These are phyloP conservation scores for Decorospora gaudefroyi DNA, from an alignment of 2,329 filamentous ascomycete species.

Conservation along the genomic window DNA sequence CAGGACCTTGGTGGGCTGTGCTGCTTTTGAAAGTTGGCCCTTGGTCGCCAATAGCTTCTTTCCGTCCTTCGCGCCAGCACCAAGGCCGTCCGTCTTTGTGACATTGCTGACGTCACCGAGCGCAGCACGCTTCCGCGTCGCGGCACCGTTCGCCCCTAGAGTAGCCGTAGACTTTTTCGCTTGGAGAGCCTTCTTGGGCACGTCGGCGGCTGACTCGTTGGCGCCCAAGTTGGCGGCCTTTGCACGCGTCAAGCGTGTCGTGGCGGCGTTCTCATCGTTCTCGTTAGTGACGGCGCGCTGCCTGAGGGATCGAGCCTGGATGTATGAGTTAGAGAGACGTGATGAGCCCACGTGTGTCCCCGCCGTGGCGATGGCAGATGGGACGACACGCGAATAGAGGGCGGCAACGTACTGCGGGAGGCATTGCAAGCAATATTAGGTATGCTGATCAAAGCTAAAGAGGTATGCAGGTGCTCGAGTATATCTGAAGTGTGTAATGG, in stretches of 20 bases:
- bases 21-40: slow-evolving; percentile 75
- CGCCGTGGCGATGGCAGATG: slow-evolving; percentile 14
- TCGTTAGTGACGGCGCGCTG: slow-evolving; percentile 82
- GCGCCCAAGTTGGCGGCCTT: slow-evolving; percentile 74
- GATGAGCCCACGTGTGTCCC: slow-evolving; percentile 7
- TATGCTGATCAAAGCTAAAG: slow-evolving; percentile 45
- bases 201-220: slow-evolving; percentile 61
- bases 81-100: slow-evolving; percentile 67
- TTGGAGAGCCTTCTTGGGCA: slow-evolving; percentile 55
- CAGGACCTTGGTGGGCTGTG: slow-evolving; percentile 79
- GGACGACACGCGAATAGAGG: slow-evolving; percentile 13
- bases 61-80: slow-evolving; percentile 53
- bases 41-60: slow-evolving; percentile 72
- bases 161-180: slow-evolving; percentile 52
- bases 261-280: slow-evolving; percentile 84
- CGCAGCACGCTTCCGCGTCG: slow-evolving; percentile 74
- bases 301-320: slow-evolving; percentile 70
- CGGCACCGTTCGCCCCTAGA: slow-evolving; percentile 49
- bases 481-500: slow-evolving; percentile 33
- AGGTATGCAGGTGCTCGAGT: slow-evolving; percentile 27
- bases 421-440: slow-evolving; percentile 56
- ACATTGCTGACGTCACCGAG: slow-evolving; percentile 97
- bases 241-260: slow-evolving; percentile 87
- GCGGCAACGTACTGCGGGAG: slow-evolving; percentile 57
- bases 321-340: slow-evolving; percentile 49